phyloP scores from a whole-genome alignment of 1,139 yeast species.

The Geotrichum histeridarum region DNA sequence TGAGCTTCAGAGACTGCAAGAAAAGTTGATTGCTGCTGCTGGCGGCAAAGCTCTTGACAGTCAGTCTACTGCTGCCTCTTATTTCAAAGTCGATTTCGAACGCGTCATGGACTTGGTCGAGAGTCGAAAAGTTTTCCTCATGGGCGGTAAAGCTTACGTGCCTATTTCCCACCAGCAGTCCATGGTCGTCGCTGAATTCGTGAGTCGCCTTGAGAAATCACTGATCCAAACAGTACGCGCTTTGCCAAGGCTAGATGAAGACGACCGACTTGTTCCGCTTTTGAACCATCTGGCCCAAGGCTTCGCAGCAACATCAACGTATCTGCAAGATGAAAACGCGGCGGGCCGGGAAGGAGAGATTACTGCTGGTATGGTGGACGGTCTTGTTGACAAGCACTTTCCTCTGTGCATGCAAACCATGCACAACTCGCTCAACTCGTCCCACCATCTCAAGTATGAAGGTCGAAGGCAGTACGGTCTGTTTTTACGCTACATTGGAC shows the following conservation, averaged over 20 bases:
- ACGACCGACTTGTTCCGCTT: slow-evolving; percentile 80
- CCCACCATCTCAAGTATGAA: slow-evolving; percentile 70
- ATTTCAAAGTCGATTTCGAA: slow-evolving; percentile 80
- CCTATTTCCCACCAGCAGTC: slow-evolving; percentile 77
- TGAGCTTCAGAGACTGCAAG: slow-evolving; percentile 53
- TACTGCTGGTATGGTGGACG: slow-evolving; percentile 57
- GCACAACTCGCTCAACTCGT: slow-evolving; percentile 53
- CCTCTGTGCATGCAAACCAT: slow-evolving; percentile 79
- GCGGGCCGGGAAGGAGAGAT: slow-evolving; percentile 43
- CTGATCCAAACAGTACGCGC: slow-evolving; percentile 68
- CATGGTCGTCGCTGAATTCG: slow-evolving; percentile 61
- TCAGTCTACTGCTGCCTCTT: slow-evolving; percentile 14
- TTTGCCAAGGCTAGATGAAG: slow-evolving; percentile 84
- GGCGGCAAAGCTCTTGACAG: slow-evolving; percentile 31
- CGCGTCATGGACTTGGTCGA: slow-evolving; percentile 72
- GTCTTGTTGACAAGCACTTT: slow-evolving; percentile 55
- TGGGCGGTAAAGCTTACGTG: slow-evolving; percentile 72
- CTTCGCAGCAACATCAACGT: slow-evolving; percentile 39
- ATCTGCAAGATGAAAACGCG: slow-evolving; percentile 19
- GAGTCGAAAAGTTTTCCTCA: slow-evolving; percentile 59
- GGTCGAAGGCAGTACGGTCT: slow-evolving; percentile 84
- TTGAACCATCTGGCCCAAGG: slow-evolving; percentile 73
- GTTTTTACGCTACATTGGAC: slow-evolving; percentile 84
- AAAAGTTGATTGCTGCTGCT: slow-evolving; percentile 51
- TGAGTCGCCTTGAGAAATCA: slow-evolving; percentile 48